Conservation (phyloP, 2,329 filamentous ascomycete species). For the Cordyceps javanica region DNA sequence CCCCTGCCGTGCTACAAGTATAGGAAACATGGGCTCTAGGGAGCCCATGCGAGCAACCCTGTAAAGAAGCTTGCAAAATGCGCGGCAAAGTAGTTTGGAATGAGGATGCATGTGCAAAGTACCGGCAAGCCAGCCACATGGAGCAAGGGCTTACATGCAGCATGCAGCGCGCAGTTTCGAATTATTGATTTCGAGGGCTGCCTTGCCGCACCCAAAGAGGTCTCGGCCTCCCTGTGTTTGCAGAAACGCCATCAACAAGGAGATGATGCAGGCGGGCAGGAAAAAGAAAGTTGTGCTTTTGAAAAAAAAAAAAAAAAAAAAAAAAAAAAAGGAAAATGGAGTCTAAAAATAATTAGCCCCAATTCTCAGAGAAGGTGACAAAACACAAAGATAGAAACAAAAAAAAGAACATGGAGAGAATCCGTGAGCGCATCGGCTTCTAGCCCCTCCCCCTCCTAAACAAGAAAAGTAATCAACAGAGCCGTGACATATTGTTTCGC, state of each 20-base stretch:
- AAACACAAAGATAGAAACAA: neutral
- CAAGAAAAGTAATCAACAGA: too few relatives aligned
- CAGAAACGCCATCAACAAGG: neutral
- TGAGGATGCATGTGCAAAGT: too few relatives aligned
- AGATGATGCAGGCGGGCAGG: neutral
- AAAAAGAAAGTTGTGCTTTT: too few relatives aligned
- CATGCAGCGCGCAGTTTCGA: neutral
- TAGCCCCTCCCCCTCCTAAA: too few relatives aligned
- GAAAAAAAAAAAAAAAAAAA: neutral
- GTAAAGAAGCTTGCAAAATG: neutral
- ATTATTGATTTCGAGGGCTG: neutral
- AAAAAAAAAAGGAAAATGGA: neutral
- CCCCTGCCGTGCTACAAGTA: neutral
- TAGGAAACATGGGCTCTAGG: neutral
- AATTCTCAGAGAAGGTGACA: neutral
- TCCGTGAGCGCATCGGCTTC: conserved; percentile 1
- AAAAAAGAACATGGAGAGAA: neutral
- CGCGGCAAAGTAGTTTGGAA: neutral
- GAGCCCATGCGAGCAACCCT: neutral
- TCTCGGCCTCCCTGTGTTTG: neutral
- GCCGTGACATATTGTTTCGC: too few relatives aligned
- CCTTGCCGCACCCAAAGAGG: neutral
- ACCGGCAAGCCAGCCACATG: neutral
- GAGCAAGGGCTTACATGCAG: neutral
- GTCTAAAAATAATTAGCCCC: neutral